Conservation (phyloP, 768 basidiomycete genomes). For the Xerocomellus intermedius region DNA sequence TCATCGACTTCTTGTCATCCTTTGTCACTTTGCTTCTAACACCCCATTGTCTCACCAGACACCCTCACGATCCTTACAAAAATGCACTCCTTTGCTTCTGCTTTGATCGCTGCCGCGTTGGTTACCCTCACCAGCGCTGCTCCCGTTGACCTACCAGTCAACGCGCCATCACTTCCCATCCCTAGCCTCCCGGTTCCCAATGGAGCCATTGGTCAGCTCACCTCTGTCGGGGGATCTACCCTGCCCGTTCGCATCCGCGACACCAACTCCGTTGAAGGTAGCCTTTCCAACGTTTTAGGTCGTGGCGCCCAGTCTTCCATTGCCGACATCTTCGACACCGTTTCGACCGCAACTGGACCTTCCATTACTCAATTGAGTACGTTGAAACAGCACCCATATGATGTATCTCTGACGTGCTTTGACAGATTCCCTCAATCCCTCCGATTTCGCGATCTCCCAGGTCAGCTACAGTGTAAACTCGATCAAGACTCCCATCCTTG, state of each 20-base stretch:
- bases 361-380: slow-evolving; percentile 26
- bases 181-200: background rate
- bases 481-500: slow-evolving; percentile 25
- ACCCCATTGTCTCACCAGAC: slow-evolving; percentile 13
- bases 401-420: background rate
- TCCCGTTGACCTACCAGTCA: slow-evolving; percentile 4
- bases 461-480: slow-evolving; percentile 22
- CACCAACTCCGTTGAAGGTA: background rate
- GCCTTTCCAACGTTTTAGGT: background rate
- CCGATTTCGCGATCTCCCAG: slow-evolving; percentile 29
- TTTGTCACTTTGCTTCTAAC: background rate
- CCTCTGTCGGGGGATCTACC: background rate
- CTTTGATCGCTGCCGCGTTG: slow-evolving; percentile 30
- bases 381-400: slow-evolving; percentile 1
- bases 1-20: slow-evolving; percentile 21
- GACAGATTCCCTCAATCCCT: slow-evolving; percentile 25
- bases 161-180: background rate
- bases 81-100: slow-evolving; percentile 36
- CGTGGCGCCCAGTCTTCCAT: slow-evolving; percentile 14
- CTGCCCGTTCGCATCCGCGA: background rate
- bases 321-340: slow-evolving; percentile 27
- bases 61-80: slow-evolving; percentile 34
- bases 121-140: slow-evolving; percentile 27
- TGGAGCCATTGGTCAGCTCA: background rate
- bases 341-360: slow-evolving; percentile 16